Percentiles rank a stretch among this genome's conserved stretches.
phyloP scores from a whole-genome alignment of 2,329 filamentous ascomycete species.

The Fusarium solani-melongenae region DNA sequence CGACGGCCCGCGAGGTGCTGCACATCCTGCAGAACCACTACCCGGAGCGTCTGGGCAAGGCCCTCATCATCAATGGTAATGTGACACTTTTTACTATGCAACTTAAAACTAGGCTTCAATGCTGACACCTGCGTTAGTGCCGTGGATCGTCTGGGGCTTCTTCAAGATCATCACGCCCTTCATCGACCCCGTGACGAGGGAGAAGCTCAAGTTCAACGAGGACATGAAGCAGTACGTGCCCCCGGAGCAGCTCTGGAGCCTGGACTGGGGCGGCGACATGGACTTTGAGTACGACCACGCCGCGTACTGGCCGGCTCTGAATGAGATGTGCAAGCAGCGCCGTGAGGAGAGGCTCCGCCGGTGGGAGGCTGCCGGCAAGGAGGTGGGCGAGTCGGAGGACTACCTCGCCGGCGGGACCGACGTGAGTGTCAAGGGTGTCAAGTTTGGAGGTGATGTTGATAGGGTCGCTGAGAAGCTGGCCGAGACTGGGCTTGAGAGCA shows the following conservation, averaged over 20 bases:
- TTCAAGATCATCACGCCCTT: constrained; percentile 97
- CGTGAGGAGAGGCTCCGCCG: constrained; percentile 71
- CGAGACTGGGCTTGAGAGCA: constrained; percentile 37
- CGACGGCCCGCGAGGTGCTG: constrained; percentile 84
- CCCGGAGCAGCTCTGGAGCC: constrained; percentile 81
- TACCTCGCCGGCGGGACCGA: constrained; percentile 77
- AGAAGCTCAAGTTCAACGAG: constrained; percentile 98
- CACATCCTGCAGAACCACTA: constrained; percentile 95
- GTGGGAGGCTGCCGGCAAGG: constrained; percentile 84
- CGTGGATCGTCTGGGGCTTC: constrained; percentile 91
- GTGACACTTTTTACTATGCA: not conserved
- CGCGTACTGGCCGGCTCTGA: constrained; percentile 88
- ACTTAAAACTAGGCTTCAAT: not conserved
- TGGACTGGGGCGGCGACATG: constrained; percentile 78
- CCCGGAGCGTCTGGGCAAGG: constrained; percentile 88
- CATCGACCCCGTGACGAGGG: constrained; percentile 91
- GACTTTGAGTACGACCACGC: constrained; percentile 93
- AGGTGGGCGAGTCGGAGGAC: constrained; percentile 86
- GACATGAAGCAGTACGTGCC: constrained; percentile 87
- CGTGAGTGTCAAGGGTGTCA: constrained; percentile 48
- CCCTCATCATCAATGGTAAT: constrained; percentile 87
- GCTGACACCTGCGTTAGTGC: constrained; percentile 64
- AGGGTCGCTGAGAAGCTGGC: constrained; percentile 44
- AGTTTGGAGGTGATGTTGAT: constrained; percentile 36
- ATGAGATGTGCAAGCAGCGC: constrained; percentile 74